phyloP scores from a whole-genome alignment of 176 grass and related monocot species.

The Neostapfia colusana region DNA sequence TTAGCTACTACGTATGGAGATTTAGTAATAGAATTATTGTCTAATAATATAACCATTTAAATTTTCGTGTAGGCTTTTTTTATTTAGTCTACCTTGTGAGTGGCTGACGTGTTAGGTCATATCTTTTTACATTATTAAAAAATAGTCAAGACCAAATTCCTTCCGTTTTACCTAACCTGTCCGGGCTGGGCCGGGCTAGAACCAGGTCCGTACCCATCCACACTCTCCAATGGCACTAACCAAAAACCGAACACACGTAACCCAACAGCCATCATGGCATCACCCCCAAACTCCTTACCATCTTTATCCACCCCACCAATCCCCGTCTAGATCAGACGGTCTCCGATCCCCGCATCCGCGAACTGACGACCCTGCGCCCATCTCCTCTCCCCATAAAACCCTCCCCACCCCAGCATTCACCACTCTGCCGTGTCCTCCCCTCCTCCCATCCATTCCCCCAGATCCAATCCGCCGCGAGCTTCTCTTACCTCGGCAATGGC shows the following conservation, averaged over 20 bases:
- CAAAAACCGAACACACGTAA: background rate
- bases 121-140: too few relatives aligned
- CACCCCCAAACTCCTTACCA: background rate
- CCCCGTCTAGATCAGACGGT: conserved; percentile 31
- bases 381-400: conserved; percentile 26
- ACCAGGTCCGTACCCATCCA: background rate
- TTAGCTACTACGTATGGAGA: too few relatives aligned
- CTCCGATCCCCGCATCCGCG: background rate
- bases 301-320: conserved; percentile 42
- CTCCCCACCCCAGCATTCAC: background rate
- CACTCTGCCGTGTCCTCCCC: background rate
- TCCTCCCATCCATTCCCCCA: background rate
- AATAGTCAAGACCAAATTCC: too few relatives aligned
- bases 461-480: conserved; percentile 31
- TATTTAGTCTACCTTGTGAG: too few relatives aligned
- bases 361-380: background rate
- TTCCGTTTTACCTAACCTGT: background rate
- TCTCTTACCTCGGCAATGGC: conserved; percentile 43
- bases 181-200: background rate
- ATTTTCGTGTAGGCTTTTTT: too few relatives aligned
- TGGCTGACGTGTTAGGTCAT: too few relatives aligned
- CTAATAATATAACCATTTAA: too few relatives aligned
- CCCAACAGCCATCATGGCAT: background rate
- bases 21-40: too few relatives aligned
- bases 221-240: background rate